Percentiles rank a stretch among this genome's conserved stretches.
Evolutionary conservation across 2,329 filamentous ascomycete species (phyloP).

Genomic region (Xylariaceae sp.): DNA sequence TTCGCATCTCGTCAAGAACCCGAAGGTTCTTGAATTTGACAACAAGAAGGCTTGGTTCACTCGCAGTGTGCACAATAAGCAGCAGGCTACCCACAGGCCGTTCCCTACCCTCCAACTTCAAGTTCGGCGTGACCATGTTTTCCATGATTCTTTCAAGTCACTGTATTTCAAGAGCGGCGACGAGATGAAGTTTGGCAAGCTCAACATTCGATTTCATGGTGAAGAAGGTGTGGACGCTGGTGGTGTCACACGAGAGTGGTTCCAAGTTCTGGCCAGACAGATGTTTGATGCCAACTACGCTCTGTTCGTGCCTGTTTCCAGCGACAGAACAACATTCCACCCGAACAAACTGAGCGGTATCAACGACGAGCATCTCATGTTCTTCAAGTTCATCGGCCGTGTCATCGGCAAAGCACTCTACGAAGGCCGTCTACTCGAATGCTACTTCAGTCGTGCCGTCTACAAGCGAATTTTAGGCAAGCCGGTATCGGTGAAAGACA

Average conservation of each 20-base stretch:
- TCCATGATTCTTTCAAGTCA: constrained; percentile 98
- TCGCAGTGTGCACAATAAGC: constrained; percentile 77
- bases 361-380: constrained; percentile 93
- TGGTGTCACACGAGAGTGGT: constrained; percentile 97
- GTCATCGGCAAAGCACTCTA: constrained; percentile 98
- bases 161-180: constrained; percentile 95
- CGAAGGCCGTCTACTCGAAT: constrained; percentile 92
- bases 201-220: constrained; percentile 94
- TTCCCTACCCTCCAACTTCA: constrained; percentile 76
- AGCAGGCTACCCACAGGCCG: constrained; percentile 60
- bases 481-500: constrained; percentile 95
- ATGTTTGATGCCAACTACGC: constrained; percentile 99
- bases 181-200: constrained; percentile 98
- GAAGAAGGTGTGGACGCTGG: constrained; percentile 98
- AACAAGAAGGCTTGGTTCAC: constrained; percentile 99
- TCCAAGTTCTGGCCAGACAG: constrained; percentile 92
- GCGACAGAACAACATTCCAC: constrained; percentile 97
- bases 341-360: constrained; percentile 91
- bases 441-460: constrained; percentile 97
- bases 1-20: constrained; percentile 93
- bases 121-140: constrained; percentile 90
- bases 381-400: constrained; percentile 99
- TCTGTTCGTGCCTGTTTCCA: constrained; percentile 92
- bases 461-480: constrained; percentile 98
- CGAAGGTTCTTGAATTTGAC: constrained; percentile 97